Conservation (phyloP, 441 rosid genomes). For the Adansonia rubrostipa region DNA sequence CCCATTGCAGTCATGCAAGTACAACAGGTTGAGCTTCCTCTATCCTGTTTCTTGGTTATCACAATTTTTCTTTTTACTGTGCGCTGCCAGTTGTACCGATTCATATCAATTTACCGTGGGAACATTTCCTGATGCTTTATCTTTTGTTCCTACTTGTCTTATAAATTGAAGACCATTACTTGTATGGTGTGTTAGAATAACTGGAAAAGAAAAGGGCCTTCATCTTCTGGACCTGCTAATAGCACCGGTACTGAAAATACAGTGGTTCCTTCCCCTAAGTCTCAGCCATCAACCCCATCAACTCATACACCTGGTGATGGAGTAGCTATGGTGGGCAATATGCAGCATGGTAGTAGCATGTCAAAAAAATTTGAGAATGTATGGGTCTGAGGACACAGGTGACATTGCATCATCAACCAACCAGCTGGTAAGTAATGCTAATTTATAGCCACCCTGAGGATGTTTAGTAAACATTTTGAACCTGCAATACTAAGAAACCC, state of each 20-base stretch:
- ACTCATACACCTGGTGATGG: slow-evolving; percentile 86
- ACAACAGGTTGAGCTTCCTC: slow-evolving; percentile 50
- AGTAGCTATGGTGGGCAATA: slow-evolving; percentile 60
- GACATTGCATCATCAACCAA: slow-evolving; percentile 43
- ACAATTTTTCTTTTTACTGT: slow-evolving; percentile 16
- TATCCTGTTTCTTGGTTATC: neutral
- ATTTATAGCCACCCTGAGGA: slow-evolving; percentile 17
- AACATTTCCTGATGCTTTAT: neutral
- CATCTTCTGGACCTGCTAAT: slow-evolving; percentile 75
- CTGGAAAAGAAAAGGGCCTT: slow-evolving; percentile 74
- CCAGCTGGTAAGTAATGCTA: slow-evolving; percentile 51
- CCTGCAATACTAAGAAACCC: slow-evolving; percentile 16
- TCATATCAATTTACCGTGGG: slow-evolving; percentile 11
- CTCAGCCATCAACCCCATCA: slow-evolving; percentile 87
- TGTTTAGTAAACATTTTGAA: neutral
- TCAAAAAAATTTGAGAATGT: slow-evolving; percentile 67
- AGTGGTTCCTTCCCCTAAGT: slow-evolving; percentile 68
- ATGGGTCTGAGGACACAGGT: slow-evolving; percentile 68
- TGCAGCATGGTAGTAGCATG: slow-evolving; percentile 65
- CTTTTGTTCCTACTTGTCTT: neutral
- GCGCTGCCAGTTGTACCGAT: neutral
- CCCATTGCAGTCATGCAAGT: slow-evolving; percentile 62
- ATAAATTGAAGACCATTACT: slow-evolving; percentile 26
- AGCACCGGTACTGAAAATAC: slow-evolving; percentile 83
- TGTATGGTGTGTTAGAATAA: slow-evolving; percentile 52